phyloP scores from a whole-genome alignment of 495 filamentous ascomycete species.

The Neurospora africana region DNA sequence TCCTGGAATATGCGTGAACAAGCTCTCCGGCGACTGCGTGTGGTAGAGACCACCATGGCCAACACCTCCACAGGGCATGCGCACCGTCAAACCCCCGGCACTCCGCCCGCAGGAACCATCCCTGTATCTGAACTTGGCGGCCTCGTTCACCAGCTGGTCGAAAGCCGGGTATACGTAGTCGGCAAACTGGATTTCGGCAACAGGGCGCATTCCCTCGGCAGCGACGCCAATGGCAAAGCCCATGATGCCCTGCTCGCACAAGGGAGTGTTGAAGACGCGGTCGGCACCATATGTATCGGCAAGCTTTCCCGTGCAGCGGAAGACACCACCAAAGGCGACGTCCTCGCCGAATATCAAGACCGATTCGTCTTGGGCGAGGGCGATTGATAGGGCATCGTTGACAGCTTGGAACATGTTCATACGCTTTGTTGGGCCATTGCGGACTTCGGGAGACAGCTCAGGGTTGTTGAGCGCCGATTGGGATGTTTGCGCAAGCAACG shows the following conservation, averaged over 20 bases:
- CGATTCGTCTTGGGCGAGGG: conserved; percentile 73
- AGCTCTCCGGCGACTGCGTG: conserved; percentile 82
- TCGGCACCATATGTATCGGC: conserved; percentile 76
- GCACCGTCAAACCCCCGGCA: conserved; percentile 70
- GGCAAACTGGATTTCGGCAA: conserved; percentile 96
- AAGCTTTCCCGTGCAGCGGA: conserved; percentile 87
- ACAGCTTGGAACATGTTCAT: conserved; percentile 90
- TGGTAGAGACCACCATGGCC: conserved; percentile 97
- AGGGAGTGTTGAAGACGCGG: conserved; percentile 91
- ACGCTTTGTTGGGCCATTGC: conserved; percentile 60
- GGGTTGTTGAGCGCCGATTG: conserved; percentile 55
- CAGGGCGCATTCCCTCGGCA: conserved; percentile 81
- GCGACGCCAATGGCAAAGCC: conserved; percentile 89
- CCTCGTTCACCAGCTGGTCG: conserved; percentile 96
- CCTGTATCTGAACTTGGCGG: conserved; percentile 83
- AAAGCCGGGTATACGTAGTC: conserved; percentile 97
- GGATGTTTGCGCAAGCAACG: conserved; percentile 70
- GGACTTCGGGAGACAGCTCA: conserved; percentile 53
- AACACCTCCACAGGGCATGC: conserved; percentile 91
- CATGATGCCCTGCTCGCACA: conserved; percentile 89
- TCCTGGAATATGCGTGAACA: conserved; percentile 90
- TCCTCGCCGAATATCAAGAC: conserved; percentile 94
- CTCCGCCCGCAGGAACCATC: conserved; percentile 61
- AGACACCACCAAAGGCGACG: conserved; percentile 93
- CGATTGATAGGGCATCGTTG: conserved; percentile 75